Conservation (phyloP, 2,329 filamentous ascomycete genomes). For the Penicillium frequentans region DNA sequence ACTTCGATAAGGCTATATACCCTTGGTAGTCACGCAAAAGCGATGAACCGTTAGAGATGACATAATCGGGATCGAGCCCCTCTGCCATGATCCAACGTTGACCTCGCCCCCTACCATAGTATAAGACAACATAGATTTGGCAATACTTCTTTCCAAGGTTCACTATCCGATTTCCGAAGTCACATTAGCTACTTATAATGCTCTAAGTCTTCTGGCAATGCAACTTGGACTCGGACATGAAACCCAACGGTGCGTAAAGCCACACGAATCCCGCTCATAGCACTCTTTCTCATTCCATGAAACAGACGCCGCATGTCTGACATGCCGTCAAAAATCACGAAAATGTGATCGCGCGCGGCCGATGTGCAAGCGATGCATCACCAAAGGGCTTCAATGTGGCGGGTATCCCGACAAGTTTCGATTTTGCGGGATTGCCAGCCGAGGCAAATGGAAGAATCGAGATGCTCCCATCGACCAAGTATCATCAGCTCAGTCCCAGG, state of each 20-base stretch:
- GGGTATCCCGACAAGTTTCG: conserved; percentile 35
- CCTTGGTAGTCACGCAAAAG: background rate
- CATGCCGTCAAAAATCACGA: conserved; percentile 35
- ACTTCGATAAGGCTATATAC: background rate
- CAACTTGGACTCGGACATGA: background rate
- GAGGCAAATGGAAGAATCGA: conserved; percentile 32
- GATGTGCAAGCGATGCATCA: conserved; percentile 29
- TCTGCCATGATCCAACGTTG: background rate
- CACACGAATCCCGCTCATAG: background rate
- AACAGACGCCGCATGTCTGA: conserved; percentile 33
- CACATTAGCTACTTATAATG: background rate
- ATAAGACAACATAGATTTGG: background rate
- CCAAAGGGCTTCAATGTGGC: conserved; percentile 31
- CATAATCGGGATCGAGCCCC: background rate
- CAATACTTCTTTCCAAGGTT: background rate
- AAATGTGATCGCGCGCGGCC: conserved; percentile 33
- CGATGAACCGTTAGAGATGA: background rate
- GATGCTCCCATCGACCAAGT: conserved; percentile 15
- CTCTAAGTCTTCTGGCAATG: background rate
- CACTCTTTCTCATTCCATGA: background rate
- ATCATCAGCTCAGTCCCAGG: background rate
- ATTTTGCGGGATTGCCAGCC: conserved; percentile 31
- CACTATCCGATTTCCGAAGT: background rate
- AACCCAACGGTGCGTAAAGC: background rate
- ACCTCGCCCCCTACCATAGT: background rate